These are phyloP conservation scores for Beta vulgaris DNA, from an alignment of 148 eudicot species.

Conservation along the genomic window DNA sequence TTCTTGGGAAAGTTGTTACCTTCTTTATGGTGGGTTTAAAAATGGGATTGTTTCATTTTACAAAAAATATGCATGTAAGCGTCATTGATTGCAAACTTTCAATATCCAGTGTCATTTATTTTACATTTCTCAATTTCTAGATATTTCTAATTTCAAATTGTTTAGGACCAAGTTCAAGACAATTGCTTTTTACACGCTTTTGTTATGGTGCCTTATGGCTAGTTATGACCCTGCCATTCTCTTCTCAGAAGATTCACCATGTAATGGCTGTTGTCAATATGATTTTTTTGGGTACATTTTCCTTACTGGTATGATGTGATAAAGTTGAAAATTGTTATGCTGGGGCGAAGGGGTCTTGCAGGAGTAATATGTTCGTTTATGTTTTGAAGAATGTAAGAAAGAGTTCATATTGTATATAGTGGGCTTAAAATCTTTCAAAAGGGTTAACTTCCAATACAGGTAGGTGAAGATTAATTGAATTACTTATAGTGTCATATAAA, in stretches of 20 bases:
- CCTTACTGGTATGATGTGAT: too few species aligned
- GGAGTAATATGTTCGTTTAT: background rate
- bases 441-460: background rate
- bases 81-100: background rate
- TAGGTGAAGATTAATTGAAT: background rate
- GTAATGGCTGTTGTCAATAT: too few species aligned
- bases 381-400: background rate
- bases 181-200: background rate
- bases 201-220: too few species aligned
- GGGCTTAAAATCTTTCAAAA: background rate
- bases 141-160: too few species aligned
- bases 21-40: background rate
- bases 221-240: too few species aligned
- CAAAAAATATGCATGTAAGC: background rate
- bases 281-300: too few species aligned
- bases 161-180: background rate
- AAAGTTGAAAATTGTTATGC: background rate
- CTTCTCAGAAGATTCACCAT: too few species aligned
- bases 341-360: background rate
- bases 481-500: background rate
- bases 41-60: background rate
- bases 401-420: background rate
- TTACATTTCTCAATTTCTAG: too few species aligned
- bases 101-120: too few species aligned
- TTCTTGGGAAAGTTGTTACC: background rate